Conservation (phyloP, 495 filamentous ascomycete genomes). For the Talaromyces wortmannii region DNA sequence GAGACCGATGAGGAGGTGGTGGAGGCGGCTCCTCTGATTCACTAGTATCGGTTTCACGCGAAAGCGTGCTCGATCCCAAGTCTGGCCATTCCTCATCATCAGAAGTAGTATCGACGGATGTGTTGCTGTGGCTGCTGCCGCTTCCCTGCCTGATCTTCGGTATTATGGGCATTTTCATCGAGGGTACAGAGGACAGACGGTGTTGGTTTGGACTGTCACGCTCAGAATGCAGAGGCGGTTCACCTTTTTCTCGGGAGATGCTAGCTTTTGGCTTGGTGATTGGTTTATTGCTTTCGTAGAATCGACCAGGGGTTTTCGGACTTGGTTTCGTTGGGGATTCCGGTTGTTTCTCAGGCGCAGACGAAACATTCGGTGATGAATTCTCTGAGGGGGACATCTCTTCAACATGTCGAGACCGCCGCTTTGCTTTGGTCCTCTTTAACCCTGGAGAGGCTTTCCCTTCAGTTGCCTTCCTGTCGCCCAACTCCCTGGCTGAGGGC, state of each 20-base stretch:
- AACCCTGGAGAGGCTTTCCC: conserved; percentile 29
- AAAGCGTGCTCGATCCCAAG: conserved; percentile 4
- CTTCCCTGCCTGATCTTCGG: conserved; percentile 41
- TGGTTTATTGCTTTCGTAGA: conserved; percentile 3
- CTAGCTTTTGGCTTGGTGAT: conserved; percentile 10
- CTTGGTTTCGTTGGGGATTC: conserved; percentile 1
- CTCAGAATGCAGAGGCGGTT: conserved; percentile 3
- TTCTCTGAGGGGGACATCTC: conserved; percentile 27
- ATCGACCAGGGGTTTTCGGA: not conserved
- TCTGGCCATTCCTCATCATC: conserved; percentile 27
- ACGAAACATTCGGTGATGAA: conserved; percentile 11
- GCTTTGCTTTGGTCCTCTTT: conserved; percentile 50
- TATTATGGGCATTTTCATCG: conserved; percentile 49
- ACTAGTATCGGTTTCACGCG: conserved; percentile 10
- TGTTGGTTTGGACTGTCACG: conserved; percentile 15
- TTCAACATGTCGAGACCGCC: conserved; percentile 34
- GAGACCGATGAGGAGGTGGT: conserved; percentile 44
- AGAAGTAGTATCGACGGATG: conserved; percentile 15
- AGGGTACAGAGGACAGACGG: conserved; percentile 51
- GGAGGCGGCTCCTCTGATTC: conserved; percentile 38
- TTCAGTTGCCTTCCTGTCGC: conserved; percentile 8
- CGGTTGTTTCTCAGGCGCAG: conserved; percentile 7
- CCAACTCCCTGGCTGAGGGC: conserved; percentile 2
- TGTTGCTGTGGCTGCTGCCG: conserved; percentile 27
- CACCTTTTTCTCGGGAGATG: conserved; percentile 17